These are phyloP conservation scores for Ceratonia siliqua DNA, from an alignment of 306 rosid genomes.

Conservation along the genomic window DNA sequence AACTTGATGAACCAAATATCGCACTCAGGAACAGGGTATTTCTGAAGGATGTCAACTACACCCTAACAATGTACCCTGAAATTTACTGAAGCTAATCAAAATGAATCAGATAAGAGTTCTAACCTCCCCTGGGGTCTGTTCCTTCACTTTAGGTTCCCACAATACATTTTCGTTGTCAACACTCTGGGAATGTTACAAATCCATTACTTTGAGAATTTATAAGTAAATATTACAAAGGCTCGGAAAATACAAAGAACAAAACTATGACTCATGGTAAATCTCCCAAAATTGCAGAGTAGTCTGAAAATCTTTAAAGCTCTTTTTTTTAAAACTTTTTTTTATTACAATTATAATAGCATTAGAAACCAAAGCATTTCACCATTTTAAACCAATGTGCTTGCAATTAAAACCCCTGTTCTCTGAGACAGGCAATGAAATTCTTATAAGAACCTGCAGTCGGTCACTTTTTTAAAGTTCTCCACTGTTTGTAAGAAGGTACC, in stretches of 20 bases:
- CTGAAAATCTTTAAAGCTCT: background rate
- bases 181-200: slow-evolving; percentile 58
- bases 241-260: background rate
- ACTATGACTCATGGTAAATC: slow-evolving; percentile 2
- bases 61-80: slow-evolving; percentile 52
- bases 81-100: slow-evolving; percentile 8
- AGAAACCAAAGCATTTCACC: background rate
- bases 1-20: slow-evolving; percentile 99
- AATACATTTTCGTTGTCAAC: slow-evolving; percentile 91
- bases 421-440: background rate
- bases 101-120: slow-evolving; percentile 25
- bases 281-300: slow-evolving; percentile 12
- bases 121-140: slow-evolving; percentile 96
- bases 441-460: background rate
- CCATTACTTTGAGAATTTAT: slow-evolving; percentile 24
- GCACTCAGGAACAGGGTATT: slow-evolving; percentile 93
- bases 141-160: slow-evolving; percentile 98
- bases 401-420: slow-evolving; percentile 9
- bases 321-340: background rate
- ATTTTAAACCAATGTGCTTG: background rate
- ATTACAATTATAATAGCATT: background rate
- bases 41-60: slow-evolving; percentile 84
- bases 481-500: background rate
- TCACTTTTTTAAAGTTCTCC: background rate
- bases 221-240: background rate